phyloP scores from a whole-genome alignment of 768 basidiomycete species.

The Mycena epipterygia region DNA sequence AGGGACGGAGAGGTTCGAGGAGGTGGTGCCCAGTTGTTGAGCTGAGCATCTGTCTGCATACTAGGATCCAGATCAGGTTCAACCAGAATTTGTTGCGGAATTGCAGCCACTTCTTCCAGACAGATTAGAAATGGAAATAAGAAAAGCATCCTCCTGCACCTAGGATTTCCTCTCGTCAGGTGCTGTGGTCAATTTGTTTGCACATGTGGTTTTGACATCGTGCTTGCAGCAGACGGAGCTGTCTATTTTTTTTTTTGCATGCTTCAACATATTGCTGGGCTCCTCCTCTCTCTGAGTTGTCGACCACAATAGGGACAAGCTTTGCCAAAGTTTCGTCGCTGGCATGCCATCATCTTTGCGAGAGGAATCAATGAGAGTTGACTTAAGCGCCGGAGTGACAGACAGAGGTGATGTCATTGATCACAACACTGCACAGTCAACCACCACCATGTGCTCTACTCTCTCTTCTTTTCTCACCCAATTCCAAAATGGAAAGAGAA shows the following conservation, averaged over 20 bases:
- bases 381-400: background rate
- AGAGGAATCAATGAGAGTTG: background rate
- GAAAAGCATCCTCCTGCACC: no score
- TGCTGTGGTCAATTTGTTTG: slow-evolving; percentile 3
- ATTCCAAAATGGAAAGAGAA: background rate
- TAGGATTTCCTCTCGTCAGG: background rate
- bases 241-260: background rate
- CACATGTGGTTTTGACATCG: background rate
- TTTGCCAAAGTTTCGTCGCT: background rate
- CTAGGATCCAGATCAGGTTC: no score
- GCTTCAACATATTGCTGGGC: background rate
- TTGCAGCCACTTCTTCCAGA: no score
- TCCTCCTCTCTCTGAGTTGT: background rate
- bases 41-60: no score
- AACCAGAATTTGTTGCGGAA: no score
- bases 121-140: no score
- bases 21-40: background rate
- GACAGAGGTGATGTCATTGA: background rate
- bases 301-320: background rate
- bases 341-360: background rate
- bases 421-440: background rate
- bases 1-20: background rate
- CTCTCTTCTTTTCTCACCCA: background rate
- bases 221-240: background rate
- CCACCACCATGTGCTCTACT: background rate